Percentiles rank a stretch among this genome's conserved stretches.
phyloP scores from a whole-genome alignment of 2,329 filamentous ascomycete species.

The Dothideomycetidae sp. region DNA sequence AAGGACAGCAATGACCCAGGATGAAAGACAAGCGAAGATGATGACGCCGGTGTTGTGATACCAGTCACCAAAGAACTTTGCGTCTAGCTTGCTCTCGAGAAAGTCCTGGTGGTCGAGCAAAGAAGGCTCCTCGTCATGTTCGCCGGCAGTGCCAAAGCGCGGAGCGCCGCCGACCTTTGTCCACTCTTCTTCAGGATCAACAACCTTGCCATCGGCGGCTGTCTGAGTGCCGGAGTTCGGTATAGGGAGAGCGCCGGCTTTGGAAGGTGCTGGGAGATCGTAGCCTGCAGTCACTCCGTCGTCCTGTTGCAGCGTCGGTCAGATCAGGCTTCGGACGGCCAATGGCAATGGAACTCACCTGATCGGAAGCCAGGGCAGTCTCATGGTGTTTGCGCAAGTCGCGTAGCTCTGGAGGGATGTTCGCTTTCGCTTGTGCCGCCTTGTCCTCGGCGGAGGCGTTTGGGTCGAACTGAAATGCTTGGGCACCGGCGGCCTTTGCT shows the following conservation, averaged over 20 bases:
- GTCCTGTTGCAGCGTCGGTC: conserved; percentile 32
- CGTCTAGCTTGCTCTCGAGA: conserved; percentile 69
- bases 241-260: conserved; percentile 48
- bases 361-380: conserved; percentile 62
- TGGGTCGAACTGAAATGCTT: conserved; percentile 77
- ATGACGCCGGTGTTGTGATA: conserved; percentile 96
- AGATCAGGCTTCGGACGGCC: neutral
- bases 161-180: conserved; percentile 72
- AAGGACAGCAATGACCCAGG: conserved; percentile 78
- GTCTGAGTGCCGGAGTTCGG: conserved; percentile 34
- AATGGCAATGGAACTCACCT: conserved; percentile 29
- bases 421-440: conserved; percentile 60
- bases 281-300: conserved; percentile 55
- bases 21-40: conserved; percentile 76
- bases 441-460: conserved; percentile 75
- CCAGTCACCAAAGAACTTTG: conserved; percentile 94
- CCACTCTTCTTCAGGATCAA: conserved; percentile 40
- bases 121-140: conserved; percentile 37
- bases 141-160: conserved; percentile 57
- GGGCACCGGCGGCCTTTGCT: conserved; percentile 61
- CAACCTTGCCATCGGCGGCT: conserved; percentile 33
- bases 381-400: conserved; percentile 47
- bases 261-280: conserved; percentile 62
- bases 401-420: conserved; percentile 49
- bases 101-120: conserved; percentile 79